Conservation (phyloP, 768 basidiomycete species). For the Russula brevipes region DNA sequence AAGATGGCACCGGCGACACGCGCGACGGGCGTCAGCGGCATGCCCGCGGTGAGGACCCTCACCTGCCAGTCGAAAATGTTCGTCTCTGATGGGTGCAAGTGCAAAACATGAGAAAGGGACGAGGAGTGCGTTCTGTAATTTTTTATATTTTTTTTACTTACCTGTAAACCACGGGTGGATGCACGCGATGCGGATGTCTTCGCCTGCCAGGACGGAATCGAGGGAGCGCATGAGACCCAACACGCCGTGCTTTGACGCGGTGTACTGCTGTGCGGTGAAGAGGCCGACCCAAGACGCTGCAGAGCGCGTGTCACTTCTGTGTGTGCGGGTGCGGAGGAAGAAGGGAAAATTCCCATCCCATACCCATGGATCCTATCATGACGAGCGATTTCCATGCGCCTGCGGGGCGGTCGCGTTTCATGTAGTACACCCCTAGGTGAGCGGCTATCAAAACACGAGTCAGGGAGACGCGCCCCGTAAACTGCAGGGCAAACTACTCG, state of each 20-base stretch:
- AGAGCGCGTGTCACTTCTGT: neutral
- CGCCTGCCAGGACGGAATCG: constrained; percentile 32
- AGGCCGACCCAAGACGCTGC: constrained; percentile 48
- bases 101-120: neutral
- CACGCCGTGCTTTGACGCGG: constrained; percentile 50
- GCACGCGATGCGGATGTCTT: constrained; percentile 42
- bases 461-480: neutral
- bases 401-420: constrained; percentile 35
- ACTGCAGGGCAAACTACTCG: constrained; percentile 28
- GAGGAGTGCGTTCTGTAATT: neutral
- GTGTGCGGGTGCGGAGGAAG: neutral
- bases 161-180: constrained; percentile 55
- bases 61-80: constrained; percentile 38
- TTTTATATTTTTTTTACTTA: constrained; percentile 24
- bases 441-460: constrained; percentile 34
- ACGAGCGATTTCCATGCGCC: constrained; percentile 46
- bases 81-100: constrained; percentile 36
- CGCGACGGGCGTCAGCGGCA: constrained; percentile 43
- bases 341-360: neutral
- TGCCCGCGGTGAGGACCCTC: constrained; percentile 45
- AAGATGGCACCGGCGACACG: constrained; percentile 51
- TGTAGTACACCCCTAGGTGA: constrained; percentile 49
- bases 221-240: constrained; percentile 50
- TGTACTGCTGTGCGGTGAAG: constrained; percentile 42
- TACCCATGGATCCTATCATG: constrained; percentile 53